Base-by-base conservation (phyloP, 169 alveolate species). In the Plasmodium coatneyi region DNA sequence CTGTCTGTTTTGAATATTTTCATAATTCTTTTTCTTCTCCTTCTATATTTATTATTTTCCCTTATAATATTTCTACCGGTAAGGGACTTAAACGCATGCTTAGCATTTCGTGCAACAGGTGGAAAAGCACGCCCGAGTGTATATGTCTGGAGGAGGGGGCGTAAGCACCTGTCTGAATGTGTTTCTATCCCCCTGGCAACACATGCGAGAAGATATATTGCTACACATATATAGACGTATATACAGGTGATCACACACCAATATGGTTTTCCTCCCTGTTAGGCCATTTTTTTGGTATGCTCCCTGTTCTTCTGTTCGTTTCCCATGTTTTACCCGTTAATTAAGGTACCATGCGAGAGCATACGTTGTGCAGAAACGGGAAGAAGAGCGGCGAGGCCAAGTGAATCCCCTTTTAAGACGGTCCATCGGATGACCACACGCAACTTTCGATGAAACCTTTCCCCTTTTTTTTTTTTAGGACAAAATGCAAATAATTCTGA, bases 1-100 rank as follows among this genome's bases (percentile, higher is more conserved):
- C 71, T 83, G 16, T 83, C 83, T 10, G 76, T 54, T 19, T 43
- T 83, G 19, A 83, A 83, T 19, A 39, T 70, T 83, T 83, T 83
- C 25, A 66, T 83, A 36, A 66, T 83, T 41, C 76, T 66, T 25
- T 83, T 66, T 83, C 71, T 43, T 14, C 82, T 83, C 34, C 70
- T 83, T 2, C 56, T 83, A 30, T 83, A 66, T 30, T 71, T 71
- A n/a, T 43, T 83, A 32, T 83, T 83, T 66, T 66, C 82, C 30
- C 66, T 83, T 34, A 70, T 83, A 36, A 83, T 71, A 43, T 70
- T 39, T 32, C 82, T 83, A 16, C 92, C 92, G 30, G 82, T 83
- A 70, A 34, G 72, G n/a, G 36, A 66, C 30, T 4, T 66, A 66
- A 22, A 28, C 36, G 28, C 36, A 66, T 9, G 10, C 34, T 16